Evolutionary conservation across 2,329 filamentous ascomycete species (phyloP).

Genomic region (Colletotrichum filicis): DNA sequence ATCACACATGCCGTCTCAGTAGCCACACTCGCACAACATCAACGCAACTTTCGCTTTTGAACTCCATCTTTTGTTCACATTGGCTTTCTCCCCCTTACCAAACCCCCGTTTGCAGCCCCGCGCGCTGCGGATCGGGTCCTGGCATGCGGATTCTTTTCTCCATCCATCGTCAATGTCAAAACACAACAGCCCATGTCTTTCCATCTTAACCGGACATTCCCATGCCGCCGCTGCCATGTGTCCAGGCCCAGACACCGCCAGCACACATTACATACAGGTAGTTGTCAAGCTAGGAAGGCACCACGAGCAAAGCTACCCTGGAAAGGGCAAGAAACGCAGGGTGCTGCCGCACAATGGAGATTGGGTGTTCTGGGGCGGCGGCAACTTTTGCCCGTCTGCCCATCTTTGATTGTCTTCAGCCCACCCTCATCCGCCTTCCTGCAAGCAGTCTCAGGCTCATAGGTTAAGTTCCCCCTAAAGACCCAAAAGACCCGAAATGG

Average conservation of each 20-base stretch:
- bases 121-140: background rate
- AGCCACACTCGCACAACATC: background rate
- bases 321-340: background rate
- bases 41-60: background rate
- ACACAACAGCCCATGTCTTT: background rate
- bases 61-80: background rate
- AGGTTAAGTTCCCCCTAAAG: background rate
- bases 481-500: background rate
- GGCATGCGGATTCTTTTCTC: background rate
- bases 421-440: conserved; percentile 22
- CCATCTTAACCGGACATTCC: background rate
- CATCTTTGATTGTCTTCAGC: conserved; percentile 28
- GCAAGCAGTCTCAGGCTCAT: background rate
- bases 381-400: conserved; percentile 22
- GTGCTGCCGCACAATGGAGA: conserved; percentile 12
- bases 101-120: background rate
- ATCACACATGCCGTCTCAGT: background rate
- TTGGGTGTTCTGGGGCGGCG: conserved; percentile 9
- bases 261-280: background rate
- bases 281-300: background rate
- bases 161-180: background rate
- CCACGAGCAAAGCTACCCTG: background rate
- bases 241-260: background rate
- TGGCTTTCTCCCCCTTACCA: background rate
- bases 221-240: background rate